A percentile compares a stretch with the other conserved stretches of the same genome.
These are phyloP conservation scores for Epichloe brachyelytri DNA, from an alignment of 2,329 filamentous ascomycete genomes.

Conservation along the genomic window DNA sequence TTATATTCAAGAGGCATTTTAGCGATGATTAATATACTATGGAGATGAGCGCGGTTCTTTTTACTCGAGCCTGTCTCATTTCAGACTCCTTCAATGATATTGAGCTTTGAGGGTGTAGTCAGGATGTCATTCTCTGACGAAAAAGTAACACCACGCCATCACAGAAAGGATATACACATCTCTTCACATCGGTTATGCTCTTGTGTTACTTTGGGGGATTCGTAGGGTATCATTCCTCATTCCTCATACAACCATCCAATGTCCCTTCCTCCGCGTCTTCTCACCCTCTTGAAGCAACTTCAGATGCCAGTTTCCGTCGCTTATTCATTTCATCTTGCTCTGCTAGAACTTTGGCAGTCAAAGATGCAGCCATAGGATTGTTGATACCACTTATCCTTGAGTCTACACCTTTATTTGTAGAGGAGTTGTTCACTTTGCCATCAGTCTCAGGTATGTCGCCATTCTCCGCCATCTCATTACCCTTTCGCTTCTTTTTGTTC, in stretches of 20 bases:
- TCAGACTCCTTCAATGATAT: too few species aligned
- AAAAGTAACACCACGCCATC: not conserved
- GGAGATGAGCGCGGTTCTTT: too few species aligned
- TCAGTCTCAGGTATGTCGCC: conserved; percentile 38
- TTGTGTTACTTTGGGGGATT: not conserved
- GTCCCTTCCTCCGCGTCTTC: conserved; percentile 1
- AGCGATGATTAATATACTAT: not conserved
- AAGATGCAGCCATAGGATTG: conserved; percentile 69
- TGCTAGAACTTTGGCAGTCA: conserved; percentile 75
- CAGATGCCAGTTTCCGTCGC: conserved; percentile 51
- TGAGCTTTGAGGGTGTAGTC: too few species aligned
- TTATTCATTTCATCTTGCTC: conserved; percentile 80
- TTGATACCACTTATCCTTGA: conserved; percentile 56
- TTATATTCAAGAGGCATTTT: not conserved
- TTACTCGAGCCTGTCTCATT: too few species aligned
- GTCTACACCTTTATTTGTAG: conserved; percentile 19
- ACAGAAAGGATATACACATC: not conserved
- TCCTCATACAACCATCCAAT: not conserved
- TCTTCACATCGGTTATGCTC: not conserved
- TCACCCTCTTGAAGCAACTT: conserved; percentile 2
- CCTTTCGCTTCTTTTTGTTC: conserved; percentile 50
- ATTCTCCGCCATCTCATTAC: conserved; percentile 22
- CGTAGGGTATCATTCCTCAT: conserved; percentile 1
- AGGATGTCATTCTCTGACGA: not conserved
- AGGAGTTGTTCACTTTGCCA: conserved; percentile 14